phyloP scores from a whole-genome alignment of 1,284 basidiomycete species.

The Thelephora terrestris region DNA sequence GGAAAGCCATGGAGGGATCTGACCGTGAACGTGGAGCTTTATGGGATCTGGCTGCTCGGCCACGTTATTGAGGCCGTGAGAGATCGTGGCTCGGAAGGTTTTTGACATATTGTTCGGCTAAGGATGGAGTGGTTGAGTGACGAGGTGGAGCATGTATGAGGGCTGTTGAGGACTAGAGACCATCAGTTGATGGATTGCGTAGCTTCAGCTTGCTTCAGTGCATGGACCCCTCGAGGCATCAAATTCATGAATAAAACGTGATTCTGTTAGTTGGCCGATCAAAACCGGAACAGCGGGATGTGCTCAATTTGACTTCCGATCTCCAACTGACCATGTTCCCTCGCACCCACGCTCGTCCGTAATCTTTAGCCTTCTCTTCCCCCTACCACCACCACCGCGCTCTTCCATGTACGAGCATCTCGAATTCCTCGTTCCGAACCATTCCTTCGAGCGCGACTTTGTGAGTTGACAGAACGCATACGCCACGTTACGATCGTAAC shows the following conservation, averaged over 20 bases:
- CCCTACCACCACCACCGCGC: background rate
- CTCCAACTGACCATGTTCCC: background rate
- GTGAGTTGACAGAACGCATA: slow-evolving; percentile 1
- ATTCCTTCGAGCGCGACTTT: slow-evolving; percentile 13
- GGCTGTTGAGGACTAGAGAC: background rate
- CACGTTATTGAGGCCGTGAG: slow-evolving; percentile 8
- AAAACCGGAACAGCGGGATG: background rate
- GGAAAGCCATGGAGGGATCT: slow-evolving; percentile 16
- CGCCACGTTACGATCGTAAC: background rate
- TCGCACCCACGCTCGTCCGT: background rate
- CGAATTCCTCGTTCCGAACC: background rate
- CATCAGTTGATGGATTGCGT: background rate
- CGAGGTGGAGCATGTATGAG: no score
- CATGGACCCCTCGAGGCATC: background rate
- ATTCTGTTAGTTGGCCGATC: background rate
- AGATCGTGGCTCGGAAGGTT: background rate
- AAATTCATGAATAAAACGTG: background rate
- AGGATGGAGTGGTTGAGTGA: no score
- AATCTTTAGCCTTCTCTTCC: background rate
- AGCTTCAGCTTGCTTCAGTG: background rate
- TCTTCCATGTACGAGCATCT: slow-evolving; percentile 3
- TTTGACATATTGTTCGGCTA: no score
- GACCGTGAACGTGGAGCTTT: slow-evolving; percentile 8
- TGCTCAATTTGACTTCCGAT: no score
- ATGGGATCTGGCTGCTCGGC: slow-evolving; percentile 10